Conservation (phyloP, 805 yeast species). For the Komagataella populi region DNA sequence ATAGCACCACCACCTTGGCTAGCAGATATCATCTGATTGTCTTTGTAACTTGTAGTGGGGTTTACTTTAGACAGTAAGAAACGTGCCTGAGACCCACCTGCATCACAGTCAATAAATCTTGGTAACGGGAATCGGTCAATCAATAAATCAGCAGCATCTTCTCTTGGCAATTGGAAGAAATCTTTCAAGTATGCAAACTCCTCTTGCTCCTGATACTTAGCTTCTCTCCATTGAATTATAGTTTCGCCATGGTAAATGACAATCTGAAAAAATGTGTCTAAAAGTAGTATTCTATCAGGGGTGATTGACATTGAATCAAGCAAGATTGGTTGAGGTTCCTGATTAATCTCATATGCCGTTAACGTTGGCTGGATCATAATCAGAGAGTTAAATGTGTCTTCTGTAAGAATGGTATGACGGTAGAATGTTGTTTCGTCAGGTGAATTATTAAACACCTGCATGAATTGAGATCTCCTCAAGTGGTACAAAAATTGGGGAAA, state of each 20-base stretch:
- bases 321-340: conserved; percentile 50
- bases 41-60: conserved; percentile 46
- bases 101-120: conserved; percentile 59
- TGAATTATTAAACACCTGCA: conserved; percentile 54
- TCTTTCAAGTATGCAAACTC: conserved; percentile 47
- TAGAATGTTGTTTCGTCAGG: conserved; percentile 62
- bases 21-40: conserved; percentile 13
- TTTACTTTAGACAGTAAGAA: conserved; percentile 57
- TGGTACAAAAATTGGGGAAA: conserved; percentile 60
- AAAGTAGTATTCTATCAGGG: conserved; percentile 38
- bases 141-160: conserved; percentile 51
- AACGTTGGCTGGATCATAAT: conserved; percentile 62
- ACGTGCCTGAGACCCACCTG: conserved; percentile 67
- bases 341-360: conserved; percentile 40
- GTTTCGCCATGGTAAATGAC: conserved; percentile 54
- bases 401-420: conserved; percentile 48
- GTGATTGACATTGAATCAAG: conserved; percentile 51
- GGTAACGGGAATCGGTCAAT: conserved; percentile 62
- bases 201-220: conserved; percentile 45
- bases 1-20: conserved; percentile 17
- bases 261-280: conserved; percentile 61
- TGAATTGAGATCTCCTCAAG: conserved; percentile 50
- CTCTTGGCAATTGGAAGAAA: conserved; percentile 46
- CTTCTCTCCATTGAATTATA: conserved; percentile 55
- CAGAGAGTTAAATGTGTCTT: conserved; percentile 45